phyloP scores from a whole-genome alignment of 441 rosid genomes.

The Bocquillonia castaneifolia region DNA sequence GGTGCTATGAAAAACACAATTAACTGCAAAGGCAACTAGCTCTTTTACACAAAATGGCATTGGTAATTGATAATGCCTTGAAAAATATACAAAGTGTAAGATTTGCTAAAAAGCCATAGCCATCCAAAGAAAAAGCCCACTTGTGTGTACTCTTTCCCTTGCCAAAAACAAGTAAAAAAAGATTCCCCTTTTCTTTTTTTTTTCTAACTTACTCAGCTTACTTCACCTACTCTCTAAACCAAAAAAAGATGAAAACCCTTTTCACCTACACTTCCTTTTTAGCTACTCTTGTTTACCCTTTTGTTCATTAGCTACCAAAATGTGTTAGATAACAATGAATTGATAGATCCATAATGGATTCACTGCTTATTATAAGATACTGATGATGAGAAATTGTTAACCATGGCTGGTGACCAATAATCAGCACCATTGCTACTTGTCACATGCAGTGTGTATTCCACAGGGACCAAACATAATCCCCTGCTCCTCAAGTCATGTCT shows the following conservation, averaged over 20 bases:
- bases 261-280: neutral
- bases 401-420: conserved; percentile 75
- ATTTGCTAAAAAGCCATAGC: conserved; percentile 11
- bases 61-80: conserved; percentile 19
- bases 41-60: conserved; percentile 25
- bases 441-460: conserved; percentile 56
- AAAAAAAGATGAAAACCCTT: neutral
- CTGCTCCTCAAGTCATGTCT: conserved; percentile 54
- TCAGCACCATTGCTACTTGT: conserved; percentile 71
- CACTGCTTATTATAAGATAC: conserved; percentile 15
- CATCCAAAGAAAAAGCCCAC: neutral
- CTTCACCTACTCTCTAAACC: neutral
- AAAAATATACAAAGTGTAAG: conserved; percentile 24
- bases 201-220: neutral
- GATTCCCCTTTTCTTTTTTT: neutral
- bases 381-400: conserved; percentile 26
- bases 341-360: neutral
- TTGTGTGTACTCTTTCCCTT: neutral
- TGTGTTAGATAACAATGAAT: neutral
- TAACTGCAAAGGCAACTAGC: neutral
- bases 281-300: neutral
- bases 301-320: conserved; percentile 13
- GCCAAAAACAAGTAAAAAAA: neutral
- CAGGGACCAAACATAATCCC: conserved; percentile 75
- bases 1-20: neutral